Percentiles rank a stretch among this genome's conserved stretches.
Conservation (phyloP, 306 rosid species). For the Geum urbanum region DNA sequence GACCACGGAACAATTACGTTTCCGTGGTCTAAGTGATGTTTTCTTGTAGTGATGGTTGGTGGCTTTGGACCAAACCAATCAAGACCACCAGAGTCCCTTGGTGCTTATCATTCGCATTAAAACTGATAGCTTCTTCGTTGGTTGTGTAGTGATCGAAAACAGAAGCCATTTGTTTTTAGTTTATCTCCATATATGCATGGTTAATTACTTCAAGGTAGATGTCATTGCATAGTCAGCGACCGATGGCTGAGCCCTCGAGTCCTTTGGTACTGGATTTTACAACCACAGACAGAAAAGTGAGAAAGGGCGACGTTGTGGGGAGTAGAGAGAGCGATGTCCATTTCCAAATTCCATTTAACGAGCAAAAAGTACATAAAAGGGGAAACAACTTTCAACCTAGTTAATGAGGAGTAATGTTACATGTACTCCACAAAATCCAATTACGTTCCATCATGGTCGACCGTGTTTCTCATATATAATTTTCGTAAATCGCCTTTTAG, state of each 20-base stretch:
- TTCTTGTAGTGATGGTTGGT: too few species aligned
- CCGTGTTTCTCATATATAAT: not conserved
- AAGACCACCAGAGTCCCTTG: conserved; percentile 13
- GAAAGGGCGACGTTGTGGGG: not conserved
- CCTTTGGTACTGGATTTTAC: conserved; percentile 5
- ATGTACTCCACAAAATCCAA: not conserved
- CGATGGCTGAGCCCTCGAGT: too few species aligned
- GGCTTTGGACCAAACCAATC: not conserved
- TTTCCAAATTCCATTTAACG: not conserved
- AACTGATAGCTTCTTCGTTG: conserved; percentile 4
- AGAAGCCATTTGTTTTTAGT: not conserved
- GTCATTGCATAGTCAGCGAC: not conserved
- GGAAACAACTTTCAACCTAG: not conserved
- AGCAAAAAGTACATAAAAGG: not conserved
- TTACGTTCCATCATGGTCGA: not conserved
- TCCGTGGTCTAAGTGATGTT: too few species aligned
- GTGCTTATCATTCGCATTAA: conserved; percentile 2
- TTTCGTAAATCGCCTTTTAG: too few species aligned
- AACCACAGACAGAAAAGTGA: conserved; percentile 11
- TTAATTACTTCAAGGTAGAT: too few species aligned
- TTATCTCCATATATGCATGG: not conserved
- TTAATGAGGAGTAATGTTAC: not conserved
- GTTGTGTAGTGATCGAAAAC: not conserved
- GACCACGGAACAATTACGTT: too few species aligned
- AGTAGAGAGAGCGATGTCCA: conserved; percentile 6